Conservation (phyloP, 2,329 filamentous ascomycete species). For the Xylaria sp. region DNA sequence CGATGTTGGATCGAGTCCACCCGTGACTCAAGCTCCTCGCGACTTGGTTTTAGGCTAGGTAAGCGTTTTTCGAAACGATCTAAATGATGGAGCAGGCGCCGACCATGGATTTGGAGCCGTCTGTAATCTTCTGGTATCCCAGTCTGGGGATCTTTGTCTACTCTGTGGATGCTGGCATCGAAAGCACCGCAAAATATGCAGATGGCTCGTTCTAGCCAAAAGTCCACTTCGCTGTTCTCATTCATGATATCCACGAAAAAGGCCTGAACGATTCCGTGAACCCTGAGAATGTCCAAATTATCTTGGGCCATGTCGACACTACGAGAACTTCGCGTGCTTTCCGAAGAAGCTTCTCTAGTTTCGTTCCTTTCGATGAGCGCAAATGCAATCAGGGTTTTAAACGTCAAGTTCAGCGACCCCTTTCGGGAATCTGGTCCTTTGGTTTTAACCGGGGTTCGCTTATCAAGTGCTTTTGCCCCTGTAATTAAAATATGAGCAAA, state of each 20-base stretch:
- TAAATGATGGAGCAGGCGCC: conserved; percentile 58
- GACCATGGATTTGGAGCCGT: conserved; percentile 63
- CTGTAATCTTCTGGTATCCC: conserved; percentile 65
- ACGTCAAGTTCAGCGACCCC: conserved; percentile 59
- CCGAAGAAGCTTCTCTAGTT: conserved; percentile 53
- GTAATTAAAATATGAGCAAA: conserved; percentile 12
- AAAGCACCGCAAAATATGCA: conserved; percentile 62
- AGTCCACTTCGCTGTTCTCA: conserved; percentile 54
- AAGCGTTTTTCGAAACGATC: conserved; percentile 51
- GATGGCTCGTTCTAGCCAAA: conserved; percentile 63
- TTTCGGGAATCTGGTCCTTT: conserved; percentile 52
- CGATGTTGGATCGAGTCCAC: conserved; percentile 55
- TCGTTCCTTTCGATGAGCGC: conserved; percentile 64
- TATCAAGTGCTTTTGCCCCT: conserved; percentile 60
- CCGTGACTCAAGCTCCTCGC: conserved; percentile 51
- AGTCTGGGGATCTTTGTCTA: conserved; percentile 54
- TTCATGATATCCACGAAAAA: conserved; percentile 62
- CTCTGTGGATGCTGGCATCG: conserved; percentile 57
- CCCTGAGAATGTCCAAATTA: conserved; percentile 60
- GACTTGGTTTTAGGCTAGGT: conserved; percentile 48
- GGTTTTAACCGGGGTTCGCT: conserved; percentile 59
- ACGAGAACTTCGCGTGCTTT: conserved; percentile 56
- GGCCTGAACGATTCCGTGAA: conserved; percentile 64
- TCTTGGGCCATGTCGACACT: conserved; percentile 57
- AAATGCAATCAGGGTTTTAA: conserved; percentile 63